Evolutionary conservation across 2,329 filamentous ascomycete genomes (phyloP).

Genomic region (Seiridium unicorne): DNA sequence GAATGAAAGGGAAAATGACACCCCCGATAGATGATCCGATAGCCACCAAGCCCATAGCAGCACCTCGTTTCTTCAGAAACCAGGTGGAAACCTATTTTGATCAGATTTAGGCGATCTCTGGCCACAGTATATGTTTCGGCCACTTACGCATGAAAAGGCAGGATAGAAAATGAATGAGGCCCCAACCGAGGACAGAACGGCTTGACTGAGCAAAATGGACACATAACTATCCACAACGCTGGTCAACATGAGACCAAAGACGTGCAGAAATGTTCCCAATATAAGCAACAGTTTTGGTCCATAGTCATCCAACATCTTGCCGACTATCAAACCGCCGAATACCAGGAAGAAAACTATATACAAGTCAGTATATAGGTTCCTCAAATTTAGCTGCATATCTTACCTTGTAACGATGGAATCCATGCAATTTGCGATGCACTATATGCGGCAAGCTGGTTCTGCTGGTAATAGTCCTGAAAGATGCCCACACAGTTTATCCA

Average conservation of each 20-base stretch:
- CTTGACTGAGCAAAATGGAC: constrained; percentile 42
- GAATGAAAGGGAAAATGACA: constrained; percentile 56
- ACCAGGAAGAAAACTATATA: constrained; percentile 38
- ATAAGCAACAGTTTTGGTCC: constrained; percentile 59
- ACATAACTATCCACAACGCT: background rate
- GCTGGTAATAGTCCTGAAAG: constrained; percentile 56
- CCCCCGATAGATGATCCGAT: constrained; percentile 50
- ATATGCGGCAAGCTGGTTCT: constrained; percentile 43
- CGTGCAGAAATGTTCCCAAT: constrained; percentile 52
- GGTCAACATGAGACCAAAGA: constrained; percentile 57
- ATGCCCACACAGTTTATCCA: constrained; percentile 44
- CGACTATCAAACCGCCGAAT: constrained; percentile 30
- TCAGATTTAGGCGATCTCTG: constrained; percentile 37
- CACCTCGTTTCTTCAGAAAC: constrained; percentile 45
- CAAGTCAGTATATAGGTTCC: background rate
- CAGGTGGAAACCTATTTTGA: constrained; percentile 29
- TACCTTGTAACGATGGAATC: constrained; percentile 45
- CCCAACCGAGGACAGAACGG: constrained; percentile 18
- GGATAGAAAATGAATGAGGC: constrained; percentile 50
- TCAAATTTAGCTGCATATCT: constrained; percentile 39
- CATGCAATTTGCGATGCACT: constrained; percentile 51
- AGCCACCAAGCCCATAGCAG: constrained; percentile 46
- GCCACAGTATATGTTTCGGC: constrained; percentile 30
- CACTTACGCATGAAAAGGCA: constrained; percentile 63
- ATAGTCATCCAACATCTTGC: constrained; percentile 63